A percentile compares a stretch with the other conserved stretches of the same genome.
These are phyloP conservation scores for Zanthoxylum bungeanum DNA, from an alignment of 345 rosid genomes.

Conservation along the genomic window DNA sequence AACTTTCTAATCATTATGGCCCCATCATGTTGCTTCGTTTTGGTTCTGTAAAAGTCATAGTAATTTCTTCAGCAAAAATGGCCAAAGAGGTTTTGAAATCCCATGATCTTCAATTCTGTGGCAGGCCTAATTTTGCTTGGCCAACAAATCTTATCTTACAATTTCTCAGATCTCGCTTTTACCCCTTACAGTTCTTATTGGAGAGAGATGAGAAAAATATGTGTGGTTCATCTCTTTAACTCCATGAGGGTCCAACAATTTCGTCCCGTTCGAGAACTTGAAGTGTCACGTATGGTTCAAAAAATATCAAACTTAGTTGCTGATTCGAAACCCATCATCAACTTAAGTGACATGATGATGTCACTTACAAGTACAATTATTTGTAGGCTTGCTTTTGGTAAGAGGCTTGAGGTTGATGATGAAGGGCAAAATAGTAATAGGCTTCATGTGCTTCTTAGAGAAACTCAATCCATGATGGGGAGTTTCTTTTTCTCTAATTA, in stretches of 20 bases:
- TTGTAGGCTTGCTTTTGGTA: not conserved
- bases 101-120: no score
- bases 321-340: not conserved
- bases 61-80: no score
- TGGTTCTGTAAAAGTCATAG: no score
- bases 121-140: no score
- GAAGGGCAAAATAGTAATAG: constrained; percentile 21
- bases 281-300: not conserved
- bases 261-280: not conserved
- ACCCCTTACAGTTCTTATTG: no score
- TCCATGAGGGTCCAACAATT: not conserved
- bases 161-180: no score
- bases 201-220: no score
- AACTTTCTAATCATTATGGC: no score
- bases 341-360: not conserved
- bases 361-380: not conserved
- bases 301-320: not conserved
- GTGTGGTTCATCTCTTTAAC: not conserved
- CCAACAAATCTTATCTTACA: no score
- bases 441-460: constrained; percentile 28
- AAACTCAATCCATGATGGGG: constrained; percentile 25
- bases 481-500: constrained; percentile 39
- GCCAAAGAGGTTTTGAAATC: no score
- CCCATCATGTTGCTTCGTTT: no score
- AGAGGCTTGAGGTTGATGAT: constrained; percentile 27